These are phyloP conservation scores for Vachellia pachyceras DNA, from an alignment of 306 rosid species.

Conservation along the genomic window DNA sequence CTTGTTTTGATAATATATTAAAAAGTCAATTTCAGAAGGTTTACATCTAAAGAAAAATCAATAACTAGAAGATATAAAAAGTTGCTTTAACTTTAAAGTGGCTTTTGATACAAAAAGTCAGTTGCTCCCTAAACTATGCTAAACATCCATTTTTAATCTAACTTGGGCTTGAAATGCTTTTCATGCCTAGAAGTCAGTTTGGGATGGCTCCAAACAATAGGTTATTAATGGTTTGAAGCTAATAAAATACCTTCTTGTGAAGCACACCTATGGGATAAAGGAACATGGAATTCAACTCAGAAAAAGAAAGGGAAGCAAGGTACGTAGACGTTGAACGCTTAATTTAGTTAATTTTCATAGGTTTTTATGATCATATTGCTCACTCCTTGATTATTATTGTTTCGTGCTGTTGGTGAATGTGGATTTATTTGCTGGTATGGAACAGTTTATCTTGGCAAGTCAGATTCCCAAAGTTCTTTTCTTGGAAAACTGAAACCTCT, in stretches of 20 bases:
- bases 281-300: conserved; percentile 92
- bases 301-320: conserved; percentile 98
- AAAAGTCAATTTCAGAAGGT: too few relatives aligned
- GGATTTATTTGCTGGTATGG: conserved; percentile 38
- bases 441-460: conserved; percentile 82
- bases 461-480: not conserved
- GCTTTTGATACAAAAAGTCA: too few relatives aligned
- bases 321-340: conserved; percentile 30
- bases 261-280: conserved; percentile 96
- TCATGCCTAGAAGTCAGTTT: too few relatives aligned
- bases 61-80: too few relatives aligned
- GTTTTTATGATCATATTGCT: conserved; percentile 20
- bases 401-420: conserved; percentile 27
- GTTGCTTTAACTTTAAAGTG: too few relatives aligned
- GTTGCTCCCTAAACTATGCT: too few relatives aligned
- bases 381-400: conserved; percentile 31
- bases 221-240: conserved; percentile 23
- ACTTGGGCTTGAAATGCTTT: too few relatives aligned
- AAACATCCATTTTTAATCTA: too few relatives aligned
- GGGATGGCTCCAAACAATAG: too few relatives aligned
- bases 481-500: too few relatives aligned
- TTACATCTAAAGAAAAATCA: too few relatives aligned
- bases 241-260: conserved; percentile 12
- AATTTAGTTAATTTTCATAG: conserved; percentile 6
- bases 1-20: too few relatives aligned